phyloP scores from a whole-genome alignment of 768 basidiomycete genomes.

The Termitomyces sp. region DNA sequence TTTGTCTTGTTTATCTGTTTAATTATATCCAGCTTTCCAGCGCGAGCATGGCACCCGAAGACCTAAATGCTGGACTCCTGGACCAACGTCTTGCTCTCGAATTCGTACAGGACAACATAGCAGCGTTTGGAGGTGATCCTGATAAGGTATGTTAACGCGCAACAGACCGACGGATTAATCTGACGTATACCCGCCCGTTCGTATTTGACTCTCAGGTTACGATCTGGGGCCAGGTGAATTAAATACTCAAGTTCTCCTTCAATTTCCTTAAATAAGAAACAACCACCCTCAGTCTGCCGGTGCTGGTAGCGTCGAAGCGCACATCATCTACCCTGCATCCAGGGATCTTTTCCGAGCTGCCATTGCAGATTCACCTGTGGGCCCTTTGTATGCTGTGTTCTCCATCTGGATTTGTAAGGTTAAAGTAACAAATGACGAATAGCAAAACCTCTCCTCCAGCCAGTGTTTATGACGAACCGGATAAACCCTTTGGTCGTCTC shows the following conservation, averaged over 20 bases:
- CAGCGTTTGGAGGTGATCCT: slow-evolving; percentile 62
- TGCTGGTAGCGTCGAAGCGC: slow-evolving; percentile 45
- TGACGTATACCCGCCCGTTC: not conserved
- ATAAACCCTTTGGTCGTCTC: slow-evolving; percentile 46
- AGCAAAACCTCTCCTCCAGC: slow-evolving; percentile 50
- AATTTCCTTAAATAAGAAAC: not conserved
- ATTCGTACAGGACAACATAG: slow-evolving; percentile 66
- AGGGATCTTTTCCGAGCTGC: slow-evolving; percentile 44
- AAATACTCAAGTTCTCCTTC: not conserved
- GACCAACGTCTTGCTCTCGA: slow-evolving; percentile 58
- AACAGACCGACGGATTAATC: not conserved
- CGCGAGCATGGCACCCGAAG: slow-evolving; percentile 36
- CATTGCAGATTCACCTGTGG: slow-evolving; percentile 49
- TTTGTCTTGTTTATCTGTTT: not conserved
- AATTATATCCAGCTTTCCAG: slow-evolving; percentile 39
- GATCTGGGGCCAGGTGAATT: slow-evolving; percentile 40
- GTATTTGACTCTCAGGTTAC: slow-evolving; percentile 34
- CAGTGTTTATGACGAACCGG: slow-evolving; percentile 47
- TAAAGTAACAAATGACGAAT: not conserved
- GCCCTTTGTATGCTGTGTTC: slow-evolving; percentile 49
- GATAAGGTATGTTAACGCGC: slow-evolving; percentile 34
- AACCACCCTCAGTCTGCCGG: slow-evolving; percentile 41
- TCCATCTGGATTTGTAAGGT: not conserved
- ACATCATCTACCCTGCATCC: slow-evolving; percentile 39
- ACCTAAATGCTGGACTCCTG: slow-evolving; percentile 55